Evolutionary conservation across 1,139 yeast genomes (phyloP).

Genomic region (Barnettozyma hawaiiensis): DNA sequence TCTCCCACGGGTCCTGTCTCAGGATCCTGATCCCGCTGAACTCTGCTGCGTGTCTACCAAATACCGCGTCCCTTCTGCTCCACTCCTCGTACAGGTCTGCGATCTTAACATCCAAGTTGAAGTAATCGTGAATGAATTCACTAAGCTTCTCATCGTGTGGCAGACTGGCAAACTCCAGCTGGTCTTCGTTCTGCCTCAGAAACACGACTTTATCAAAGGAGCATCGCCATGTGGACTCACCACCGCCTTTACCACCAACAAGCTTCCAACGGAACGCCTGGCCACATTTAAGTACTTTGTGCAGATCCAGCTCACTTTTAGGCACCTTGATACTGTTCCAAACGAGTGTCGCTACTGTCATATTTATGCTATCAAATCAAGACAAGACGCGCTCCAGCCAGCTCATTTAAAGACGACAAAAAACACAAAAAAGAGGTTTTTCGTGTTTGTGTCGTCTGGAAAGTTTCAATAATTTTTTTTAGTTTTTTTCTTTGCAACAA

Average conservation of each 20-base stretch:
- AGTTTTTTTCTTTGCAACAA: no score
- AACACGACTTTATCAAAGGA: slow-evolving; percentile 45
- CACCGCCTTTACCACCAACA: slow-evolving; percentile 42
- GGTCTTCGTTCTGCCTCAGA: slow-evolving; percentile 41
- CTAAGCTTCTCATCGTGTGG: slow-evolving; percentile 31
- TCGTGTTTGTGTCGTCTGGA: no score
- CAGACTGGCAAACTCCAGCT: slow-evolving; percentile 16
- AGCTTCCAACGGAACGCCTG: slow-evolving; percentile 65
- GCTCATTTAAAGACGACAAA: no score
- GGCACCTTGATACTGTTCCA: slow-evolving; percentile 21
- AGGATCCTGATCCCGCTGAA: slow-evolving; percentile 76
- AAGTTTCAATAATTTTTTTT: no score
- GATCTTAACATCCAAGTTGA: slow-evolving; percentile 56
- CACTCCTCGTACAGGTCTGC: slow-evolving; percentile 53
- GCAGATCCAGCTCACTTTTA: slow-evolving; percentile 48
- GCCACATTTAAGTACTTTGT: slow-evolving; percentile 78
- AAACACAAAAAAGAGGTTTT: no score
- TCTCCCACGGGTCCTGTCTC: slow-evolving; percentile 97
- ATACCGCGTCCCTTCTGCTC: slow-evolving; percentile 50
- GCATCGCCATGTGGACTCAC: slow-evolving; percentile 67
- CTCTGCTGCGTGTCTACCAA: slow-evolving; percentile 31
- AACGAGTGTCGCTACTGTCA: slow-evolving; percentile 4
- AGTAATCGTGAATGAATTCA: slow-evolving; percentile 52
- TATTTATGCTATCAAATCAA: not conserved
- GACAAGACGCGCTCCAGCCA: no score